Base-by-base conservation (phyloP, 306 rosid species). In the Casuarina glauca region DNA sequence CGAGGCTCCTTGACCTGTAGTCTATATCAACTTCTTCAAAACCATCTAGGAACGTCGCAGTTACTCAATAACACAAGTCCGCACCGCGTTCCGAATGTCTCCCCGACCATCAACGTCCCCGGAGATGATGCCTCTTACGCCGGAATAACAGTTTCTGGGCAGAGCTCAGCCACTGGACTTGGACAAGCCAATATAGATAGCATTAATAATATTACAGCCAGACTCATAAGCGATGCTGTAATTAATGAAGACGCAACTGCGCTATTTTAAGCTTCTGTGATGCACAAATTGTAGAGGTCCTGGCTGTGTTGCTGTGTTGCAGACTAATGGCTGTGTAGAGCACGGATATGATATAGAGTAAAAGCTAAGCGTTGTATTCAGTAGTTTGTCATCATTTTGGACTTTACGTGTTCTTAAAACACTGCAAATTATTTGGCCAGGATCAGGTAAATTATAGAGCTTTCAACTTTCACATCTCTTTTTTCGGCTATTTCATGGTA, bases 1-100 rank as follows among this genome's bases (percentile, higher is more conserved):
- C 77, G 97, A 70, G 87, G 94, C 76, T 85, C 94, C 48, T 78
- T 96, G 77, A 86, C 79, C 43, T 45, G 79, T 49, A 86, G 83
- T 20, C 62, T 88, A 58, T 88, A 82, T 77, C 93, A 88, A 60
- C 64, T 89, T 81, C 51, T 87, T 64, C 98, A 86, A n/a, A 78
- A 76, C 75, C 97, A 88, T 74, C n/a, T 85, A 66, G 79, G 53
- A 80, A 75, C 83, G 7, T 86, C 85, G 2, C 90, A 85, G 39
- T 91, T 84, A 13, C 75, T 86, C 58, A 84, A 76, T 69, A 61
- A 79, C 0, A 70, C 78, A 58, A 76, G 41, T 46, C 58, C 82
- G 16, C 78, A 76, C 2, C 50, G 86, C 70, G 67, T 52, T 75
- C 80, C 97, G 3, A 90, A 87, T 6, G 88, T 90, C 43, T 86